Conservation (phyloP, 164 flowering plant genomes). For the Aristolochia contorta region DNA sequence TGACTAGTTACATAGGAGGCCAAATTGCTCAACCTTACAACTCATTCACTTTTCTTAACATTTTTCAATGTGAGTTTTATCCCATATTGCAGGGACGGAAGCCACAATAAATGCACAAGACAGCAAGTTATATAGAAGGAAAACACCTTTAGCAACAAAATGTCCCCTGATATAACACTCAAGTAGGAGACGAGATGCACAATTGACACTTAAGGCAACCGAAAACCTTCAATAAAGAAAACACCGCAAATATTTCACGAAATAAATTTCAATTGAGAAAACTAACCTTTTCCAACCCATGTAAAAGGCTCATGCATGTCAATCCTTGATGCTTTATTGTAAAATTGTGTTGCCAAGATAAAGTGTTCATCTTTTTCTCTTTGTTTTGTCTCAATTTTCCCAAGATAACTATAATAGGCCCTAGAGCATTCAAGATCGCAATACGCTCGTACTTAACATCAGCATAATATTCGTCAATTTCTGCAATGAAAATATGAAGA, state of each 20-base stretch:
- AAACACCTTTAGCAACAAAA: too few species aligned
- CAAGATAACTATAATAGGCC: constrained; percentile 93
- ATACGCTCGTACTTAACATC: constrained; percentile 91
- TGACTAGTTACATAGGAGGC: too few species aligned
- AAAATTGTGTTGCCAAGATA: constrained; percentile 67
- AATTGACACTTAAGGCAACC: not conserved
- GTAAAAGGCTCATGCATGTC: constrained; percentile 96
- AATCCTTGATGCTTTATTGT: constrained; percentile 90
- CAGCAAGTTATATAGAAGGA: too few species aligned
- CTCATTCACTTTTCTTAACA: too few species aligned
- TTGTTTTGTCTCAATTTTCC: constrained; percentile 78
- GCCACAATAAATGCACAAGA: too few species aligned
- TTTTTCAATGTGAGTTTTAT: too few species aligned
- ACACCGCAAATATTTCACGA: not conserved
- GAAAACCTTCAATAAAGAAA: not conserved
- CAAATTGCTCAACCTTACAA: too few species aligned
- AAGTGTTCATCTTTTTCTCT: constrained; percentile 89
- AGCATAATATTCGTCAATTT: constrained; percentile 94
- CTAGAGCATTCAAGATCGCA: constrained; percentile 88
- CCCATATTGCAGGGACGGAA: too few species aligned
- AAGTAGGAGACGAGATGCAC: too few species aligned
- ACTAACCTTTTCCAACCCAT: constrained; percentile 96
- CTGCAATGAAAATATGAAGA: constrained; percentile 29
- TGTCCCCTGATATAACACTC: too few species aligned
- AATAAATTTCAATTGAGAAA: not conserved